These are phyloP conservation scores for Amanita brunnescens DNA, from an alignment of 768 basidiomycete species.

Conservation along the genomic window DNA sequence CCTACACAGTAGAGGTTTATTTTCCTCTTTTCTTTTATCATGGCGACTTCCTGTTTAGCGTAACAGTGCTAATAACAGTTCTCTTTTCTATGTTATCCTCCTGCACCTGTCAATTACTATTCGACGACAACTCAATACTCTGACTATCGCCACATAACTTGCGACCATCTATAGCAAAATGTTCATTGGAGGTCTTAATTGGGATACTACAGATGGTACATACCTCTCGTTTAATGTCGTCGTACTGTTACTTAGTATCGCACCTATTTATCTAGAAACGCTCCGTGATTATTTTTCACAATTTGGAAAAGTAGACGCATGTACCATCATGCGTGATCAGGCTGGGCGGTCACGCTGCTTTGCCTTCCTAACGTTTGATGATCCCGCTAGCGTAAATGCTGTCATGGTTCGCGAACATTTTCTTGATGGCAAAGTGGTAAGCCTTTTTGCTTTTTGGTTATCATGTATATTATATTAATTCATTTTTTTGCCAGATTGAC, in stretches of 20 bases:
- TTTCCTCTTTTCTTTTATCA: conserved; percentile 49
- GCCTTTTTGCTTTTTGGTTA: conserved; percentile 24
- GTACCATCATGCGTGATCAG: conserved; percentile 98
- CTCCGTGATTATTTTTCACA: conserved; percentile 86
- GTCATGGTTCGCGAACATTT: conserved; percentile 95
- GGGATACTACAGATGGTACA: conserved; percentile 99
- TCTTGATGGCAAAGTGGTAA: conserved; percentile 94
- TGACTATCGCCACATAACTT: conserved; percentile 11
- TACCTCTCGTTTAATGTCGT: conserved; percentile 31
- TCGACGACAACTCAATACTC: conserved; percentile 14
- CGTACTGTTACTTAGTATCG: conserved; percentile 30
- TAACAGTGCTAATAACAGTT: conserved; percentile 77
- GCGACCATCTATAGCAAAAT: conserved; percentile 74
- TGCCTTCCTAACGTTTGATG: conserved; percentile 94
- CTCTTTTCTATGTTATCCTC: conserved; percentile 33
- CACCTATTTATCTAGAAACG: conserved; percentile 43
- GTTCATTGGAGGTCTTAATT: conserved; percentile 99
- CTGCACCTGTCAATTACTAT: conserved; percentile 14
- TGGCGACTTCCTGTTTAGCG: conserved; percentile 54
- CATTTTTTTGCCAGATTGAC: conserved; percentile 64
- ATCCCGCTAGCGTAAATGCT: conserved; percentile 85
- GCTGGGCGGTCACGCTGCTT: conserved; percentile 94
- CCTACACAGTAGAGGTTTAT: conserved; percentile 69
- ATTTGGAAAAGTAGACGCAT: conserved; percentile 95
- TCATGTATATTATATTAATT: neutral